phyloP scores from a whole-genome alignment of 208 protist species.

The Crithidia fasciculata region DNA sequence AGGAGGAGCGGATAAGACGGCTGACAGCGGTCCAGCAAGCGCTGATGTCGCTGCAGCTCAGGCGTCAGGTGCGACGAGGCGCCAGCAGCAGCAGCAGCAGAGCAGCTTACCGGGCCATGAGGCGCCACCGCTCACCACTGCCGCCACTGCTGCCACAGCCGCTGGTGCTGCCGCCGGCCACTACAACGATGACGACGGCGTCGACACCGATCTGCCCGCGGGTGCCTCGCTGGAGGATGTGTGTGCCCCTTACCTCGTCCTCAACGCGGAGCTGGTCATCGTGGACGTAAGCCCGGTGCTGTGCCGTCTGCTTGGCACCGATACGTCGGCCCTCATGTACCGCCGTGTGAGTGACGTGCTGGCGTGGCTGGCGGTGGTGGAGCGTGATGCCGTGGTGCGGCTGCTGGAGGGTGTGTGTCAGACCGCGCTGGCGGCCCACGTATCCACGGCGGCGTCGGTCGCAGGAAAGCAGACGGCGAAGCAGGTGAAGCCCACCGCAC shows the following conservation, averaged over 20 bases:
- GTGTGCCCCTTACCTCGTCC: slow-evolving; percentile 48
- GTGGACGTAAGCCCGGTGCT: slow-evolving; percentile 57
- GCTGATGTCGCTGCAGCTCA: no score
- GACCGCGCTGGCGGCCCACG: neutral
- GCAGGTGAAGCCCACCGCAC: neutral
- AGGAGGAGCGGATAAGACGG: no score
- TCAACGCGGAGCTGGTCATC: slow-evolving; percentile 45
- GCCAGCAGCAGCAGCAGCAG: no score
- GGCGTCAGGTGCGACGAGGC: no score
- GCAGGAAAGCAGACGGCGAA: neutral
- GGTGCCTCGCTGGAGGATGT: slow-evolving; percentile 31
- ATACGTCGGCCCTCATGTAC: slow-evolving; percentile 31
- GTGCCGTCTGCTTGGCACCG: slow-evolving; percentile 49
- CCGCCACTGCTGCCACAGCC: neutral
- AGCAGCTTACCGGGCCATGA: no score
- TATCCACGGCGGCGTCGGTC: neutral
- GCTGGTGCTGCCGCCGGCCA: neutral
- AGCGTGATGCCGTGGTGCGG: slow-evolving; percentile 14
- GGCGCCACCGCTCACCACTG: no score
- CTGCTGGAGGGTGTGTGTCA: slow-evolving; percentile 1
- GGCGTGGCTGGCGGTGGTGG: slow-evolving; percentile 53
- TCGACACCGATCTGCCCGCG: neutral
- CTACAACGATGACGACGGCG: neutral
- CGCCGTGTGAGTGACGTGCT: slow-evolving; percentile 47
- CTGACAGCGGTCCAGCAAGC: no score